Percentiles rank a stretch among this genome's conserved stretches.
Evolutionary conservation across 1,139 yeast species (phyloP).

Genomic region (Pichia sp.): DNA sequence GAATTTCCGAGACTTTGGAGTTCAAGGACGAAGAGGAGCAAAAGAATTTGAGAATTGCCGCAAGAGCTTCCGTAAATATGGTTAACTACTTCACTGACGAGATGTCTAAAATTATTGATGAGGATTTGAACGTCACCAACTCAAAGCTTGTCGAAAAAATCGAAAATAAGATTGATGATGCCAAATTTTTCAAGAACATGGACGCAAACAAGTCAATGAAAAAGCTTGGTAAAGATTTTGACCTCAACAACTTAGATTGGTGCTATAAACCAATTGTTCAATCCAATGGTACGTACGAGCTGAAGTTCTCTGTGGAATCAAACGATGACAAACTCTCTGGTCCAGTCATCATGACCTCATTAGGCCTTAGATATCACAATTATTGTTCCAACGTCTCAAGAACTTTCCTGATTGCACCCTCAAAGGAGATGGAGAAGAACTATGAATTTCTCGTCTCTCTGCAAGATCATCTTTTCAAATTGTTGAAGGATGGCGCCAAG

Average conservation of each 20-base stretch:
- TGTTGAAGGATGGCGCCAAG: conserved; percentile 60
- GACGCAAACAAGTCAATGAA: conserved; percentile 53
- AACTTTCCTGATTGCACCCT: conserved; percentile 86
- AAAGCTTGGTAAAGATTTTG: conserved; percentile 52
- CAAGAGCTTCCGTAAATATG: conserved; percentile 72
- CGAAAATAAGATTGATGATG: conserved; percentile 76
- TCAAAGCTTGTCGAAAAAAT: conserved; percentile 66
- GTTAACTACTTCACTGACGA: conserved; percentile 84
- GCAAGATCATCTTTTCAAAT: conserved; percentile 52
- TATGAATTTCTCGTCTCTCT: conserved; percentile 70
- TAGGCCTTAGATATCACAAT: conserved; percentile 83
- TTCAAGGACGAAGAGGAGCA: conserved; percentile 77
- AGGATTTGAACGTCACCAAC: conserved; percentile 72
- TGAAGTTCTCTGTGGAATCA: conserved; percentile 80
- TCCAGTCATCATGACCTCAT: conserved; percentile 76
- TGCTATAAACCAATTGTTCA: conserved; percentile 89
- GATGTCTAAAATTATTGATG: conserved; percentile 83
- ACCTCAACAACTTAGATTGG: conserved; percentile 81
- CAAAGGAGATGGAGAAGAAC: conserved; percentile 68
- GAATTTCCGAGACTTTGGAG: conserved; percentile 56
- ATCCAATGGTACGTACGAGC: conserved; percentile 80
- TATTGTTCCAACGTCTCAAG: conserved; percentile 87
- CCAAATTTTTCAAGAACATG: conserved; percentile 48
- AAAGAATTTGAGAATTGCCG: conserved; percentile 56
- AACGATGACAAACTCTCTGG: conserved; percentile 61